Percentiles rank a stretch among this genome's conserved stretches.
Conservation (phyloP, 2,329 filamentous ascomycete species). For the Thermochaetoides dissita region DNA sequence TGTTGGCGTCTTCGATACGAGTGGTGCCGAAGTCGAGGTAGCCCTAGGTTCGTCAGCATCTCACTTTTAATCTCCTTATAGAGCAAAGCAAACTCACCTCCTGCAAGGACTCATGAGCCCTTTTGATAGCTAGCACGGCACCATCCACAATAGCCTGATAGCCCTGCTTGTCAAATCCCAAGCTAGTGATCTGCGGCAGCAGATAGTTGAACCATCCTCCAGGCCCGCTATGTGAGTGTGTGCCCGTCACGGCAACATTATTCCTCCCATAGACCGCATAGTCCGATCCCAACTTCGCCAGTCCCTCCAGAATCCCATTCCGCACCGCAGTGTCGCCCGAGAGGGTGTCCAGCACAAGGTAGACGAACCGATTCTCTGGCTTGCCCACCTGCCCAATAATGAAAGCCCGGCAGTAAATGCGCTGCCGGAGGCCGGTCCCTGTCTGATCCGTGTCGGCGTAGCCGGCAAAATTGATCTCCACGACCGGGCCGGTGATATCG, state of each 20-base stretch:
- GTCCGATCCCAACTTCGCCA: constrained; percentile 52
- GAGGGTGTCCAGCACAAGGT: constrained; percentile 74
- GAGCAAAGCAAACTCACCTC: constrained; percentile 20
- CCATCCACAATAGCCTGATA: constrained; percentile 81
- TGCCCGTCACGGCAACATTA: constrained; percentile 81
- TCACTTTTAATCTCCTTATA: too few relatives aligned
- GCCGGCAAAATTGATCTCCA: constrained; percentile 81
- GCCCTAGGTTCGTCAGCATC: constrained; percentile 28
- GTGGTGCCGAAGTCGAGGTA: constrained; percentile 49
- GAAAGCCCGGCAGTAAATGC: constrained; percentile 75
- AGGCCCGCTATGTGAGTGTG: constrained; percentile 79
- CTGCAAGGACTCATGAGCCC: constrained; percentile 58
- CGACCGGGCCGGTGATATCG: constrained; percentile 55
- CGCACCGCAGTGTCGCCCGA: constrained; percentile 78
- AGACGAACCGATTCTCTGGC: constrained; percentile 61
- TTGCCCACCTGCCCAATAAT: constrained; percentile 59
- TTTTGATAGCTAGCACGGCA: constrained; percentile 60
- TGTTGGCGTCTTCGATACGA: constrained; percentile 56
- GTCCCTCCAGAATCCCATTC: constrained; percentile 63
- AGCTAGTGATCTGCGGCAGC: constrained; percentile 73
- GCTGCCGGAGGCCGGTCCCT: constrained; percentile 72
- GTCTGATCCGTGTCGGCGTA: constrained; percentile 68
- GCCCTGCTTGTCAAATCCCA: constrained; percentile 73
- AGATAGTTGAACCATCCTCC: constrained; percentile 89
- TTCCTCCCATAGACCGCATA: constrained; percentile 63